Percentiles rank a stretch among this genome's conserved stretches.
phyloP scores from a whole-genome alignment of 2,329 filamentous ascomycete genomes.

The Phialophora tarda region DNA sequence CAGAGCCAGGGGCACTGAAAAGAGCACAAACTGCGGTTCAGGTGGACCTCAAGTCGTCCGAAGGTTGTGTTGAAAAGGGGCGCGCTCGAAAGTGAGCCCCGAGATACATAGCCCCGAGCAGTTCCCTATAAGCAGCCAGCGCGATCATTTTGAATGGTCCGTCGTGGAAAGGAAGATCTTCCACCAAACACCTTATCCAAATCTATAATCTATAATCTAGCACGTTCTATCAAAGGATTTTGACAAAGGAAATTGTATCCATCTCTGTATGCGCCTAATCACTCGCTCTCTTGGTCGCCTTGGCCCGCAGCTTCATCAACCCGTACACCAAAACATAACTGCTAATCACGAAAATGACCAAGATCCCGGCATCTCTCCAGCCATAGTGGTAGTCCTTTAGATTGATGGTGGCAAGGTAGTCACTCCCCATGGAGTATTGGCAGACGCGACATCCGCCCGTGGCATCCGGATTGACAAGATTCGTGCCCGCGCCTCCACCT shows the following conservation, averaged over 20 bases:
- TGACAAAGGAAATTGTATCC: neutral
- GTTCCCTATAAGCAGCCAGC: no score
- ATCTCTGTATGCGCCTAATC: neutral
- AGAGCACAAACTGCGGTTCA: no score
- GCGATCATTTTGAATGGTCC: no score
- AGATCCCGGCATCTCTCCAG: conserved; percentile 69
- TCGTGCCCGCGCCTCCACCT: conserved; percentile 46
- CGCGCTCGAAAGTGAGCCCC: no score
- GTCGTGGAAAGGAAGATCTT: no score
- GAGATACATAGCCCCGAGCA: no score
- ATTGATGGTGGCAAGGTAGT: conserved; percentile 68
- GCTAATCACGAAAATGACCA: conserved; percentile 61
- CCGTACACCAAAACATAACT: conserved; percentile 58
- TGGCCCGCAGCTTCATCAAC: conserved; percentile 47
- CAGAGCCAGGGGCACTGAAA: no score
- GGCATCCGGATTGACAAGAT: conserved; percentile 61
- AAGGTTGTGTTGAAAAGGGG: no score
- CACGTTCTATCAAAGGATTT: neutral
- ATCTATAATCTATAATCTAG: neutral
- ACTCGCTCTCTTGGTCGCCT: conserved; percentile 44
- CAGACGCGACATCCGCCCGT: conserved; percentile 71
- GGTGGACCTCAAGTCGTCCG: no score
- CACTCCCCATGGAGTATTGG: conserved; percentile 64
- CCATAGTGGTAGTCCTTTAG: conserved; percentile 66
- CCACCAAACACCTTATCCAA: neutral